Evolutionary conservation across 1,284 basidiomycete genomes (phyloP).

Genomic region (Boletellus sp.): DNA sequence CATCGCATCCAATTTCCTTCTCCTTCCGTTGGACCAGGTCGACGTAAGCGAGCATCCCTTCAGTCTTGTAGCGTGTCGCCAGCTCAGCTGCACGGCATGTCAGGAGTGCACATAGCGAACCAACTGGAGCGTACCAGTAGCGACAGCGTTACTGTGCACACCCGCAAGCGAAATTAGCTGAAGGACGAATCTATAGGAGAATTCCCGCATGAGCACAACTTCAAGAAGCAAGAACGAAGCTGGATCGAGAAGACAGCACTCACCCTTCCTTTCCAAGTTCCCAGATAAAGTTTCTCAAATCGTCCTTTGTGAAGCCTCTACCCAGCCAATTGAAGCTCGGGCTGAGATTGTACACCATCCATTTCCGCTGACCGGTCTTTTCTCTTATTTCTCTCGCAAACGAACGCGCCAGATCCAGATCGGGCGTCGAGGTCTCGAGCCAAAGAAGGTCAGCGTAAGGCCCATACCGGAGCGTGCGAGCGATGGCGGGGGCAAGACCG

Average conservation of each 20-base stretch:
- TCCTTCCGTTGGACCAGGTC: slow-evolving; percentile 84
- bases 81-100: slow-evolving; percentile 57
- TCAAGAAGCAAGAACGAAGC: slow-evolving; percentile 13
- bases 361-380: slow-evolving; percentile 47
- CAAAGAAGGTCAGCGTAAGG: slow-evolving; percentile 83
- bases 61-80: slow-evolving; percentile 70
- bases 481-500: slow-evolving; percentile 82
- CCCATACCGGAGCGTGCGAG: slow-evolving; percentile 76
- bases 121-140: slow-evolving; percentile 53
- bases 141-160: slow-evolving; percentile 80
- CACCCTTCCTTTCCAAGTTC: slow-evolving; percentile 88
- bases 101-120: not conserved
- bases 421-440: slow-evolving; percentile 87
- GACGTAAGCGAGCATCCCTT: slow-evolving; percentile 88
- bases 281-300: slow-evolving; percentile 87
- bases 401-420: slow-evolving; percentile 74
- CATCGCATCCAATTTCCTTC: slow-evolving; percentile 88
- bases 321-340: slow-evolving; percentile 92
- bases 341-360: slow-evolving; percentile 93
- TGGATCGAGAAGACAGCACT: slow-evolving; percentile 11
- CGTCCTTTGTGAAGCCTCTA: slow-evolving; percentile 75
- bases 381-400: slow-evolving; percentile 79
- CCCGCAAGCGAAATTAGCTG: slow-evolving; percentile 87
- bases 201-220: slow-evolving; percentile 6
- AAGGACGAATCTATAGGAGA: slow-evolving; percentile 62